phyloP scores from a whole-genome alignment of 2,329 filamentous ascomycete genomes.

The Aspergillus sp. region DNA sequence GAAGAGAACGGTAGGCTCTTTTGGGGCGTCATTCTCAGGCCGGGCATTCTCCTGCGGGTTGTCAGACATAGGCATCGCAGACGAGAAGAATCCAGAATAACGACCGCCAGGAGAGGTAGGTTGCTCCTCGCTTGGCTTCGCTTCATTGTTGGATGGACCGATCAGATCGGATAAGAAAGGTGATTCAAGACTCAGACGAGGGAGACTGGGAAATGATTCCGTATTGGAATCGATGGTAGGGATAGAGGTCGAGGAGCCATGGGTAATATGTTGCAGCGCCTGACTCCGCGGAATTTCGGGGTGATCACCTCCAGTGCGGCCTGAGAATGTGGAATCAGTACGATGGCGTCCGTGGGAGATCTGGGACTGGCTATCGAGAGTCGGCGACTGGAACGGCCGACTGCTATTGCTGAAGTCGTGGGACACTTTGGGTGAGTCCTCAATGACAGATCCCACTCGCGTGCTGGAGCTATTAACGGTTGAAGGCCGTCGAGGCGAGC shows the following conservation, averaged over 20 bases:
- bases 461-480: constrained; percentile 51
- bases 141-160: constrained; percentile 25
- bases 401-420: constrained; percentile 64
- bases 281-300: constrained; percentile 53
- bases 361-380: constrained; percentile 34
- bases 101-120: constrained; percentile 48
- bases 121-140: constrained; percentile 21
- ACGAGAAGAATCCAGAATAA: constrained; percentile 78
- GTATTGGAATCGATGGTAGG: constrained; percentile 12
- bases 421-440: constrained; percentile 61
- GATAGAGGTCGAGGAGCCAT: constrained; percentile 42
- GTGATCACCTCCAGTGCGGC: constrained; percentile 50
- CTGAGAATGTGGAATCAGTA: constrained; percentile 55
- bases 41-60: constrained; percentile 39
- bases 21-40: constrained; percentile 42
- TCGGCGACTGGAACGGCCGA: constrained; percentile 62
- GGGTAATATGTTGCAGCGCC: constrained; percentile 46
- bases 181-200: constrained; percentile 44
- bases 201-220: constrained; percentile 38
- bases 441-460: constrained; percentile 62
- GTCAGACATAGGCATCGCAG: constrained; percentile 78
- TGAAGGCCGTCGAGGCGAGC: constrained; percentile 49
- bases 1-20: constrained; percentile 69
- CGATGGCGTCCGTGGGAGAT: constrained; percentile 45
- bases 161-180: constrained; percentile 43